A percentile compares a stretch with the other conserved stretches of the same genome.
These are phyloP conservation scores for Zalaria obscura DNA, from an alignment of 2,329 filamentous ascomycete genomes.

Conservation along the genomic window DNA sequence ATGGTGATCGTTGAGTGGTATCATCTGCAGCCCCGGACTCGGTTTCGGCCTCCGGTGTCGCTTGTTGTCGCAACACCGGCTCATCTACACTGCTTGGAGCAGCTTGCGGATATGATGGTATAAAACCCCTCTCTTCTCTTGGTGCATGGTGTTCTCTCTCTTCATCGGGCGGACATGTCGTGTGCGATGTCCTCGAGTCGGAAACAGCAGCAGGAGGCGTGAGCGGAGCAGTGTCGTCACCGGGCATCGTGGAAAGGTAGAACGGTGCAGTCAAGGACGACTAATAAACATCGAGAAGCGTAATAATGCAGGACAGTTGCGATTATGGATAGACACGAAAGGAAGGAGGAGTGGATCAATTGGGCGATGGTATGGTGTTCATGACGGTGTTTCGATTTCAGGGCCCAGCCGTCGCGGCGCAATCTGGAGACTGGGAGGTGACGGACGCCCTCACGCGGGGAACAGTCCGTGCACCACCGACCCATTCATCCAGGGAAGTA, in stretches of 20 bases:
- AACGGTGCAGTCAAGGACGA: background rate
- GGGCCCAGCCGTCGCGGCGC: too few relatives aligned
- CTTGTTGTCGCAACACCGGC: conserved; percentile 15
- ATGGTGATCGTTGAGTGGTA: background rate
- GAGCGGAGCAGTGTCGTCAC: conserved; percentile 4
- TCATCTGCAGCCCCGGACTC: conserved; percentile 4
- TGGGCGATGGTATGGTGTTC: too few relatives aligned
- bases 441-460: too few relatives aligned
- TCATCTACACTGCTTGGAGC: conserved; percentile 10
- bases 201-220: conserved; percentile 5
- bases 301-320: background rate
- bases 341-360: too few relatives aligned
- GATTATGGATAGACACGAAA: too few relatives aligned
- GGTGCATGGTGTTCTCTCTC: conserved; percentile 16
- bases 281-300: background rate
- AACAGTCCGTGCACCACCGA: too few relatives aligned
- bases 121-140: conserved; percentile 12
- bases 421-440: too few relatives aligned
- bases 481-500: too few relatives aligned
- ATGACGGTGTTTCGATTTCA: too few relatives aligned
- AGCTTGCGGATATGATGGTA: background rate
- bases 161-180: conserved; percentile 31
- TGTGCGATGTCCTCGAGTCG: conserved; percentile 5
- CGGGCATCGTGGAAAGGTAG: conserved; percentile 1
- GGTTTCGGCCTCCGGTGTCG: conserved; percentile 6